phyloP scores from a whole-genome alignment of 306 rosid species.

The Acacia acuminata region DNA sequence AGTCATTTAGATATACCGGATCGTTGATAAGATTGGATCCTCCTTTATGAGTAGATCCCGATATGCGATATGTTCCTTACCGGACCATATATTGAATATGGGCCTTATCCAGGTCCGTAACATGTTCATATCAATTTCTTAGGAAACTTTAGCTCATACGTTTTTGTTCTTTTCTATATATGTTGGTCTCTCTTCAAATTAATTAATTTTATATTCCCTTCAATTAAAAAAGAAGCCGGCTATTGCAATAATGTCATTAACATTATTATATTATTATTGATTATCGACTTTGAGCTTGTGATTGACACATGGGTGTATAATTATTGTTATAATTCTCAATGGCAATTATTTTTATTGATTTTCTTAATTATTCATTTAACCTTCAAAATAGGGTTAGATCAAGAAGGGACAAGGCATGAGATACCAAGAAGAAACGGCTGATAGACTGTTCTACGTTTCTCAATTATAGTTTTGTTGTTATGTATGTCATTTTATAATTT shows the following conservation, averaged over 20 bases:
- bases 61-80: too few species aligned
- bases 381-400: background rate
- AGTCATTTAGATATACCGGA: too few species aligned
- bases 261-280: background rate
- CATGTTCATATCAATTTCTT: background rate
- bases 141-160: background rate
- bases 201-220: background rate
- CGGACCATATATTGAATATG: too few species aligned
- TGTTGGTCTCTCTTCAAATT: background rate
- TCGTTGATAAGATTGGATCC: too few species aligned
- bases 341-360: background rate
- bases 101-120: too few species aligned
- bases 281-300: background rate
- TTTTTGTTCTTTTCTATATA: too few species aligned
- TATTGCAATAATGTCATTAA: background rate
- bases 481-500: background rate
- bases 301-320: background rate
- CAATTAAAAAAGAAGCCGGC: background rate
- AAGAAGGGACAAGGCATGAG: background rate
- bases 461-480: background rate
- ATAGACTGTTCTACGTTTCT: conserved; percentile 9
- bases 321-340: background rate
- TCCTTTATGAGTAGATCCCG: too few species aligned
- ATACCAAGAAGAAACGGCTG: conserved; percentile 19
- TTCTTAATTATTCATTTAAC: background rate